Base-by-base conservation (phyloP, 805 yeast species). In the Spathaspora boniae region DNA sequence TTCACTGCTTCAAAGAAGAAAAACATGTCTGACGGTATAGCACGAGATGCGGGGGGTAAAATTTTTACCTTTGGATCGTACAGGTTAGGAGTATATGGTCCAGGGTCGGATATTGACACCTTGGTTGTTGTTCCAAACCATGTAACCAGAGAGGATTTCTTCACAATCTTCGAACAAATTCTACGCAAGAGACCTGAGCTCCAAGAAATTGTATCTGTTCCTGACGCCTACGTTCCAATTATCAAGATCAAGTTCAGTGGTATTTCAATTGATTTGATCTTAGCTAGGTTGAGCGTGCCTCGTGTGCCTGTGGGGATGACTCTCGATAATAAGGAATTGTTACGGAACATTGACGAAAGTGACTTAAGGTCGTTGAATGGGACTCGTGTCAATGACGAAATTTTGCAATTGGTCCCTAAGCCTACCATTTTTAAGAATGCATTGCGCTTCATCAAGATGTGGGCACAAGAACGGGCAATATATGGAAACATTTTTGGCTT, bases 11-110 rank as follows among this genome's bases (percentile, higher is more conserved):
- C 94, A 3, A 72, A 76, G 44, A 76, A 72, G 42, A 88, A 84
- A 53, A 89, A 91, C 53, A 88, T 93, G 96, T 79, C 88, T 23
- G 98, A 93, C 42, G 96, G 97, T 2, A 88, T 93, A 97, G 95
- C 98, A 0, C 74, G 68, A 37, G 98, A 93, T 59, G 95, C 98
- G 0, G 98, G 98, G 25, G 98, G 98, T 24, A 93, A 93, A 57
- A 78, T 93, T n/a, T 93, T 89, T 56, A 88, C 97, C 0, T 93
- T 76, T 64, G 98, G 98, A 1, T 88, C 97, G 1, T 93, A 89
- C 53, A 71, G 96, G 44, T 64, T 93, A 29, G 98, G 98, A 4
- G 98, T 93, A 9, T 87, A 89, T 62, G 98, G 98, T 0, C 98
- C 98, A 0, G 98, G 98, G 1, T 84, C 95, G 0, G 98, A 93